Evolutionary conservation across 2,329 filamentous ascomycete species (phyloP).

Genomic region (Fusarium sp.): DNA sequence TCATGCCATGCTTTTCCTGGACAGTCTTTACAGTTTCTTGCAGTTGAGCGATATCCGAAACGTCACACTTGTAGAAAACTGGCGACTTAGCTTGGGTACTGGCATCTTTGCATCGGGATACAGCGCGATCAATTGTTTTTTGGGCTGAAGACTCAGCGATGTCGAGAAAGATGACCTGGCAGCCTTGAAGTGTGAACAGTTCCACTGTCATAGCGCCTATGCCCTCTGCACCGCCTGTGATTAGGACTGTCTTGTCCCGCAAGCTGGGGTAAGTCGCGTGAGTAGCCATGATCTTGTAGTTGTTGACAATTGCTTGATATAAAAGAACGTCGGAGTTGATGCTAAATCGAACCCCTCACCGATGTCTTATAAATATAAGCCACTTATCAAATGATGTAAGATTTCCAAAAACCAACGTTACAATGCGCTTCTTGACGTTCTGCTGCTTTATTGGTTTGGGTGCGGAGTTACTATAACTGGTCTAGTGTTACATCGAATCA

Average conservation of each 20-base stretch:
- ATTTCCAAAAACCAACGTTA: background rate
- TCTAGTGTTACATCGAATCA: background rate
- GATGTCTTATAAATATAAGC: background rate
- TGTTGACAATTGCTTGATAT: background rate
- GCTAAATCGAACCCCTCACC: background rate
- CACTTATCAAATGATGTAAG: background rate
- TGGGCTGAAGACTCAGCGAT: conserved; percentile 45
- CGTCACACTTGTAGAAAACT: conserved; percentile 56
- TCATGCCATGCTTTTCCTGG: conserved; percentile 46
- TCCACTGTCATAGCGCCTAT: conserved; percentile 59
- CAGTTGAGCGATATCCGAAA: conserved; percentile 51
- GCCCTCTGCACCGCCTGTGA: conserved; percentile 60
- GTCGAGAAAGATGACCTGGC: conserved; percentile 58
- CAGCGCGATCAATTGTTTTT: conserved; percentile 44
- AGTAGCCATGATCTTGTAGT: background rate
- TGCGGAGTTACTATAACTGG: background rate
- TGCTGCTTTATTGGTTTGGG: background rate
- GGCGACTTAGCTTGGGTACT: conserved; percentile 41
- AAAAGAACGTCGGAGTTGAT: no score
- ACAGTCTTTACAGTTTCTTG: conserved; percentile 49
- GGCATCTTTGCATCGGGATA: conserved; percentile 9
- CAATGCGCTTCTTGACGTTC: background rate
- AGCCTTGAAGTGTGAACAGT: conserved; percentile 57
- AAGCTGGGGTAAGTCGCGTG: conserved; percentile 56
- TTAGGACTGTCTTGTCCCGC: conserved; percentile 53